Base-by-base conservation (phyloP, 1,139 yeast genomes). In the Meyerozyma athensensis region DNA sequence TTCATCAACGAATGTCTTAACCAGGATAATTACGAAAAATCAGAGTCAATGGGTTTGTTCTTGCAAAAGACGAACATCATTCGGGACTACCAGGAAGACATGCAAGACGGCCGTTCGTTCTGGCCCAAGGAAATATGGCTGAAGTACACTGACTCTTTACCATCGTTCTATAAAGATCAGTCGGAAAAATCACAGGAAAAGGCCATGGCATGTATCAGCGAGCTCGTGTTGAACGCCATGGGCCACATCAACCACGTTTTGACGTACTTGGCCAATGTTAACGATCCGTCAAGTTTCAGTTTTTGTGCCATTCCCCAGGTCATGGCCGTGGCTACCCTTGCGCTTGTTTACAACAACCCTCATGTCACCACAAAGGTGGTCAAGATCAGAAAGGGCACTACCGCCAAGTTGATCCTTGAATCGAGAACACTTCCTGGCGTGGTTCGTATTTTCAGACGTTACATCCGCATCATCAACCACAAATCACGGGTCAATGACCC, bases 261-360 rank as follows among this genome's bases (percentile, higher is more conserved):
- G 52, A 75, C 76, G 40, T 94, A 86, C 56, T 72, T 94, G 41
- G 75, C 94, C 19, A 70, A 81, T 48, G 77, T 92, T 35, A 75
- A 77, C 43, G 98, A 94, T 54, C 86, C 85, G 40, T 79, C 96
- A 0, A 67, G 84, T 37, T 92, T 87, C 69, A 83, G 81, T 48
- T 92, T 92, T 68, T 90, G 97, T 65, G 90, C 97, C 13, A 92
- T 92, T 55, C 98, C 98, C 14, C 98, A 92, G 63, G 97, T 90
- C 22, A 92, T 92, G 98, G 96, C 97, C 30, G 83, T 92, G 57
- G 97, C 97, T 7, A 87, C 97, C 0, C 70, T 92, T 51, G 90
- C 92, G 19, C 71, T 82, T 40, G 85, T 92, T 30, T 90, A 85
- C 69, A 82, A 86, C 58, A 94, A 94, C 63, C 81, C 82, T 7